Conservation (phyloP, 202 grass and related monocot species). For the Musa balbisiana region DNA sequence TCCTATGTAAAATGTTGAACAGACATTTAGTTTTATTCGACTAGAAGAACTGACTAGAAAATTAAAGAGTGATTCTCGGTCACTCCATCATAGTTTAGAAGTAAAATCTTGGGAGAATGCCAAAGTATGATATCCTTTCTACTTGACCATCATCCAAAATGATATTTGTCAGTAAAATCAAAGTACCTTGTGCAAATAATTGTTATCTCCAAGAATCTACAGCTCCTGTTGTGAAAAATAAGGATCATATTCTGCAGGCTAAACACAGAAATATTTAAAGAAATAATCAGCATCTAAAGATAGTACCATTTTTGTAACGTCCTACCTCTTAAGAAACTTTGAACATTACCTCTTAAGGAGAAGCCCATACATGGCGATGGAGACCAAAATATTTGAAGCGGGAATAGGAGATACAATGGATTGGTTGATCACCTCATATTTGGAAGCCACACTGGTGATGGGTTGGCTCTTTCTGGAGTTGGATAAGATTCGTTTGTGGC, state of each 20-base stretch:
- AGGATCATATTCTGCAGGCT: constrained; percentile 39
- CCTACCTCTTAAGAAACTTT: too few species aligned
- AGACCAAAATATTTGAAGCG: background rate
- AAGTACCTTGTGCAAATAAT: constrained; percentile 62
- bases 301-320: background rate
- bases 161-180: background rate
- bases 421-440: background rate
- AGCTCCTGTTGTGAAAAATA: constrained; percentile 59
- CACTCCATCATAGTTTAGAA: too few species aligned
- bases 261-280: background rate
- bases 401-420: background rate
- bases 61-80: too few species aligned
- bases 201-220: constrained; percentile 42
- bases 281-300: background rate
- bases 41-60: too few species aligned
- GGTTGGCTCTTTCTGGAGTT: background rate
- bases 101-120: too few species aligned
- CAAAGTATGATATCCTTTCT: too few species aligned
- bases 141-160: too few species aligned
- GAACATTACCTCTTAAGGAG: background rate
- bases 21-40: too few species aligned
- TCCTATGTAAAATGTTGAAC: too few species aligned
- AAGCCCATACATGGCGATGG: background rate
- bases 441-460: background rate
- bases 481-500: background rate